Conservation (phyloP, 1,139 yeast genomes). For the Tardiomyces blankii region DNA sequence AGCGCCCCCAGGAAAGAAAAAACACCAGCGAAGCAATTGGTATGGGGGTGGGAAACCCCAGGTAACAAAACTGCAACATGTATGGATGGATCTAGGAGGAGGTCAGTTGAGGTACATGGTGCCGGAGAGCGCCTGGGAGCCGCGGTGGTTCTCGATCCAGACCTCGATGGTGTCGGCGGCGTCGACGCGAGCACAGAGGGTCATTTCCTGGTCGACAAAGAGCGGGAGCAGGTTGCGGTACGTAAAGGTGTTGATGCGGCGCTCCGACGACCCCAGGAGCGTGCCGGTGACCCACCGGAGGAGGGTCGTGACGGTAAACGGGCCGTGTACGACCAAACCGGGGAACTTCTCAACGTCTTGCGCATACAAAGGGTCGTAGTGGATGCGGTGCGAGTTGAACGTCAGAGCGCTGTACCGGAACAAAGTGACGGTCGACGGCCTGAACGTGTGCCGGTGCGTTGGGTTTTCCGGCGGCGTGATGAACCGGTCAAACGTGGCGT, state of each 20-base stretch:
- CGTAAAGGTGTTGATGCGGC: conserved; percentile 24
- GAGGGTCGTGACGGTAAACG: conserved; percentile 52
- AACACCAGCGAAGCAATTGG: no score
- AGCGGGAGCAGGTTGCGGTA: conserved; percentile 45
- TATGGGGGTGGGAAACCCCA: no score
- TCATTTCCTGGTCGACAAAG: conserved; percentile 25
- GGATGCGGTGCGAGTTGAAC: conserved; percentile 75
- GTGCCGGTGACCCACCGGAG: conserved; percentile 34
- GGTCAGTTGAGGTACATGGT: conserved; percentile 1
- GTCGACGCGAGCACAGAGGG: conserved; percentile 16
- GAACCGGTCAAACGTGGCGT: conserved; percentile 1
- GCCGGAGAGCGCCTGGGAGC: conserved; percentile 11
- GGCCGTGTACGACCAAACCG: conserved; percentile 66
- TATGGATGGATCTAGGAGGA: no score
- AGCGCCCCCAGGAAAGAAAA: no score
- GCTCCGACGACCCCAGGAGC: conserved; percentile 6
- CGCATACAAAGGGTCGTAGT: conserved; percentile 51
- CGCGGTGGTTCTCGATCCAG: conserved; percentile 24
- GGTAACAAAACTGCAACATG: no score
- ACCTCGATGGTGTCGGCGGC: conserved; percentile 16
- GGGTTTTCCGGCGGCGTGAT: conserved; percentile 5
- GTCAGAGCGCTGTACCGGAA: conserved; percentile 64
- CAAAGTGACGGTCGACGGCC: conserved; percentile 26
- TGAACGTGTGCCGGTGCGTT: conserved; percentile 13
- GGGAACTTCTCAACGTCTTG: conserved; percentile 46